A percentile compares a stretch with the other conserved stretches of the same genome.
These are phyloP conservation scores for Diplotaxis tenuifolia DNA, from an alignment of 345 rosid genomes.

Conservation along the genomic window DNA sequence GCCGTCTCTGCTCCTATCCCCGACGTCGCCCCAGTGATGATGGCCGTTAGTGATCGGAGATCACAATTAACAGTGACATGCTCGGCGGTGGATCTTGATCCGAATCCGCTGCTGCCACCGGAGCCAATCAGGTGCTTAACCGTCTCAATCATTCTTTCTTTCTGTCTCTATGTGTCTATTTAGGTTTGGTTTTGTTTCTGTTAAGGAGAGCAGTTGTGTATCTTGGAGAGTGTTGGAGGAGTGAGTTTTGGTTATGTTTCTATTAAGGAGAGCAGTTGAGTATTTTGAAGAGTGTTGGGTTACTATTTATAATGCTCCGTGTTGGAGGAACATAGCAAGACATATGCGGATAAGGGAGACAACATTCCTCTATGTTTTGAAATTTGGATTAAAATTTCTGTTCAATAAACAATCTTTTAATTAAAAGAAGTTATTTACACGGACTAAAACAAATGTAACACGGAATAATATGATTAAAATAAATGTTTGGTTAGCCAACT, in stretches of 20 bases:
- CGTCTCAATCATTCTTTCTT: slow-evolving; percentile 65
- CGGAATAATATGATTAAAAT: background rate
- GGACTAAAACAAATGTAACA: slow-evolving; percentile 1
- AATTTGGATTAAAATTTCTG: background rate
- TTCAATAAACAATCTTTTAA: background rate
- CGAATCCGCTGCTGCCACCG: slow-evolving; percentile 73
- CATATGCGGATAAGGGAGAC: slow-evolving; percentile 30
- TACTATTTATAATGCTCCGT: slow-evolving; percentile 35
- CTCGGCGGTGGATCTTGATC: slow-evolving; percentile 90
- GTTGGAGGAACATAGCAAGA: slow-evolving; percentile 17
- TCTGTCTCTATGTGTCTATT: background rate
- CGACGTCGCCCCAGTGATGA: slow-evolving; percentile 76
- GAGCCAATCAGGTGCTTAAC: slow-evolving; percentile 78
- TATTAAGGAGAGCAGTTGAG: background rate
- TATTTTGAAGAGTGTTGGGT: background rate
- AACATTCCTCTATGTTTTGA: background rate
- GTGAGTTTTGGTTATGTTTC: background rate
- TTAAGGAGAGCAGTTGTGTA: background rate
- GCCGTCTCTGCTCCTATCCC: slow-evolving; percentile 99
- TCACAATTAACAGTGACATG: slow-evolving; percentile 47
- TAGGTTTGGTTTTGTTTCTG: background rate
- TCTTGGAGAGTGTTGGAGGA: background rate
- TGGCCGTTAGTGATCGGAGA: slow-evolving; percentile 27
- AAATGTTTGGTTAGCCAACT: slow-evolving; percentile 41
- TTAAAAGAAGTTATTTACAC: background rate